Evolutionary conservation across 192 early-diverging fungal species (phyloP).

Genomic region (Rhizophagus clarus): DNA sequence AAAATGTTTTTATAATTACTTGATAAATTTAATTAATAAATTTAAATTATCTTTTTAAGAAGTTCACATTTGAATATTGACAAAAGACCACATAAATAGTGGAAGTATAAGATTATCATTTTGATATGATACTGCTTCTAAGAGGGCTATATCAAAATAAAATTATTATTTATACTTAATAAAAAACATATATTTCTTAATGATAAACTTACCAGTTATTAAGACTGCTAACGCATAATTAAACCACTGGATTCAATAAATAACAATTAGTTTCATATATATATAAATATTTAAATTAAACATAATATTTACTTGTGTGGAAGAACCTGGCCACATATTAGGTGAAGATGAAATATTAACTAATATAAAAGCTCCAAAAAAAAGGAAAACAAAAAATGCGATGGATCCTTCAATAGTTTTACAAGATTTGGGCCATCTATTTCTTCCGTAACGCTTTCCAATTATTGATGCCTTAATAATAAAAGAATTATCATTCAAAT

Average conservation of each 20-base stretch:
- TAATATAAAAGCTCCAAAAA: conserved; percentile 44
- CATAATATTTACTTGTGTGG: conserved; percentile 24
- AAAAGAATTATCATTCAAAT: not conserved
- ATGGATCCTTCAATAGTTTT: conserved; percentile 90
- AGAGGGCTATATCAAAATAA: conserved; percentile 54
- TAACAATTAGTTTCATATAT: not conserved
- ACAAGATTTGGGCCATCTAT: conserved; percentile 69
- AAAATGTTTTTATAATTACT: too few relatives aligned
- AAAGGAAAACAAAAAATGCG: conserved; percentile 75
- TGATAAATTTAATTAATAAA: too few relatives aligned
- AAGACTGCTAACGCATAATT: conserved; percentile 34
- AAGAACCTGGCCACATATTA: not conserved
- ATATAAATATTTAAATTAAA: not conserved
- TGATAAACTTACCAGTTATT: conserved; percentile 40
- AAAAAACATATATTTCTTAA: not conserved
- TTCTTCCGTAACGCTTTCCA: conserved; percentile 73
- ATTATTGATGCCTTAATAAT: conserved; percentile 72
- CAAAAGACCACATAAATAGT: conserved; percentile 65
- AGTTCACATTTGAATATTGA: conserved; percentile 31
- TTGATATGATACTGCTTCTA: conserved; percentile 89
- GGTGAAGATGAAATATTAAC: not conserved
- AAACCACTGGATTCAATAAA: conserved; percentile 34
- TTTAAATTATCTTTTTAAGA: too few relatives aligned
- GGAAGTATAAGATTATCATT: conserved; percentile 96
- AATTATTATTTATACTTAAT: not conserved